phyloP scores from a whole-genome alignment of 495 filamentous ascomycete genomes.

The Xylaria flabelliformis region DNA sequence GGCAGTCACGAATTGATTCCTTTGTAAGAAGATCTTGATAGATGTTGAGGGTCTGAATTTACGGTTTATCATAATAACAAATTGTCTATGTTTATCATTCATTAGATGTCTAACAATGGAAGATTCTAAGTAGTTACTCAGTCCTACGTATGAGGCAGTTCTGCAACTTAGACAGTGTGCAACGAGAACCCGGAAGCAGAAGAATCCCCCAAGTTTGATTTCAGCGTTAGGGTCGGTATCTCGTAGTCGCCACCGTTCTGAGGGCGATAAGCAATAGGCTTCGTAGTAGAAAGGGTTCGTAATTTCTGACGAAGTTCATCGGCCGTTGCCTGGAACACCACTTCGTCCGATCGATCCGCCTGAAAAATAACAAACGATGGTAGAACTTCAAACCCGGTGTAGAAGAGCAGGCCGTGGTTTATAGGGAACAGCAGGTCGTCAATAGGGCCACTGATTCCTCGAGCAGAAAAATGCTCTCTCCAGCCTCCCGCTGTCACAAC shows the following conservation, averaged over 20 bases:
- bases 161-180: neutral
- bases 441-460: conserved; percentile 16
- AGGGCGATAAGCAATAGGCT: neutral
- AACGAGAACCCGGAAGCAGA: neutral
- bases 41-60: neutral
- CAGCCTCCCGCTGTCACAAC: neutral
- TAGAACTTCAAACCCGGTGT: conserved; percentile 13
- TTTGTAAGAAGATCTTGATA: neutral
- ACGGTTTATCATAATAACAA: neutral
- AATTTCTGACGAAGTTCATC: conserved; percentile 9
- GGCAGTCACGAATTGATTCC: neutral
- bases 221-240: neutral
- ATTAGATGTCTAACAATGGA: neutral
- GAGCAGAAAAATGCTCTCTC: conserved; percentile 11
- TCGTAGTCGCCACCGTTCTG: conserved; percentile 14
- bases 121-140: neutral
- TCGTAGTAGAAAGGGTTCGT: neutral
- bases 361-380: neutral
- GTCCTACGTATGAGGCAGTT: neutral
- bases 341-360: conserved; percentile 4
- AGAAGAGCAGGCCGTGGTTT: conserved; percentile 10
- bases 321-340: neutral
- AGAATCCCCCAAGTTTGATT: neutral
- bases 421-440: conserved; percentile 9
- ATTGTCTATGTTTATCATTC: neutral